A percentile compares a stretch with the other conserved stretches of the same genome.
Evolutionary conservation across 441 rosid species (phyloP).

Genomic region (Geranium incanum): DNA sequence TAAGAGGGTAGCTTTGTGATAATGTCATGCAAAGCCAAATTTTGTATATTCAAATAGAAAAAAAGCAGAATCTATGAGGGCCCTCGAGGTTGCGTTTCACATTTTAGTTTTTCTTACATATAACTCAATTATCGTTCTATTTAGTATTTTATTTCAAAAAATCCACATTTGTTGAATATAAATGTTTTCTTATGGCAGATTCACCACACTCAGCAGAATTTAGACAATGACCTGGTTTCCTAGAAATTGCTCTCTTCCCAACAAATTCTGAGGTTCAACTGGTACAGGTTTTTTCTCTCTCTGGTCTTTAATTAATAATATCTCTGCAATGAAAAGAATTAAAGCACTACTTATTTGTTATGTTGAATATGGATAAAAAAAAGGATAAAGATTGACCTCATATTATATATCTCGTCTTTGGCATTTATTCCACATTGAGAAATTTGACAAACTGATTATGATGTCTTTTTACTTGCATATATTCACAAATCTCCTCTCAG

Average conservation of each 20-base stretch:
- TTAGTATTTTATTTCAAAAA: background rate
- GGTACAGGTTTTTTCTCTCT: background rate
- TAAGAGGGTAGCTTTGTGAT: too few species aligned
- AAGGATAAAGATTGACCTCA: background rate
- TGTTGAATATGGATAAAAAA: background rate
- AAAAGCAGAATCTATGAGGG: too few species aligned
- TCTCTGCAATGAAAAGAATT: background rate
- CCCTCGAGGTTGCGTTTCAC: background rate
- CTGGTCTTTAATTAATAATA: background rate
- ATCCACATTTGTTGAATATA: background rate
- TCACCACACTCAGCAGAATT: constrained; percentile 4
- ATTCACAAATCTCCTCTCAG: background rate
- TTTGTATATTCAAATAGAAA: too few species aligned
- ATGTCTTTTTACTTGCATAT: constrained; percentile 2
- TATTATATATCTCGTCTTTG: background rate
- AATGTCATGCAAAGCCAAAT: too few species aligned
- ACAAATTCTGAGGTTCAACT: background rate
- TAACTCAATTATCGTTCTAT: background rate
- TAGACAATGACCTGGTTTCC: background rate
- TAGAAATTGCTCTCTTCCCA: constrained; percentile 4
- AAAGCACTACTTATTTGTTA: background rate
- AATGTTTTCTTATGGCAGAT: background rate
- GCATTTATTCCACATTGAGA: too few species aligned
- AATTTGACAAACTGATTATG: background rate
- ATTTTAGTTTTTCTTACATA: background rate